These are phyloP conservation scores for Peronospora farinosa DNA, from an alignment of 352 stramenopile genomes.

Conservation along the genomic window DNA sequence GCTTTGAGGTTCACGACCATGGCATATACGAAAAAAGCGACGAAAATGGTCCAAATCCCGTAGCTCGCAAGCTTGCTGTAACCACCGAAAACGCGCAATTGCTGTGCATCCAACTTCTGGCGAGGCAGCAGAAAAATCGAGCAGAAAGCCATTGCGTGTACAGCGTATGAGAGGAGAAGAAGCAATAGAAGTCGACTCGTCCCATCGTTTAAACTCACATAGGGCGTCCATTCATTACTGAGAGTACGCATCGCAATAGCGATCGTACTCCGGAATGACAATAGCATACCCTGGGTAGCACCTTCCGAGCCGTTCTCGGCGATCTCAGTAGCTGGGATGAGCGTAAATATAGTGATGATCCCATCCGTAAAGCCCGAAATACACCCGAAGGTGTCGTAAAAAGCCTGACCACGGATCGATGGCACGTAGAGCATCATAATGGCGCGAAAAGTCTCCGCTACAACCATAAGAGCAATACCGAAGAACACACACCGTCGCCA, in stretches of 20 bases:
- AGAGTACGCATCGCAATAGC: conserved; percentile 50
- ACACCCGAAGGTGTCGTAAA: conserved; percentile 49
- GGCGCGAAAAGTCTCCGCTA: conserved; percentile 46
- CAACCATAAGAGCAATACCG: conserved; percentile 38
- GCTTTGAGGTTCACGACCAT: conserved; percentile 43
- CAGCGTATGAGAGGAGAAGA: conserved; percentile 50
- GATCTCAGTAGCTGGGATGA: conserved; percentile 62
- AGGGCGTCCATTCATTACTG: conserved; percentile 41
- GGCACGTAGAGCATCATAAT: conserved; percentile 58
- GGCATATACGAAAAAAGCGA: conserved; percentile 57
- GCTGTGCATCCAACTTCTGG: conserved; percentile 59
- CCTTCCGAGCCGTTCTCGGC: conserved; percentile 64
- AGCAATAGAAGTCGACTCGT: conserved; percentile 25
- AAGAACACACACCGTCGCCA: conserved; percentile 35
- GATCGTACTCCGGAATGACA: conserved; percentile 56
- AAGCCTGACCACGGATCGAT: conserved; percentile 27
- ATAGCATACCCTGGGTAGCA: no score
- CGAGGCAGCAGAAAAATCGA: conserved; percentile 46
- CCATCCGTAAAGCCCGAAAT: conserved; percentile 52
- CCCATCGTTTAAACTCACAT: conserved; percentile 23
- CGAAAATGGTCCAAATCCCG: conserved; percentile 48
- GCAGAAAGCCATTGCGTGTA: conserved; percentile 49
- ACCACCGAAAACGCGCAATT: conserved; percentile 55
- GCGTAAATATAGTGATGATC: conserved; percentile 65
- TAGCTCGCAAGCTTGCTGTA: conserved; percentile 49